Percentiles rank a stretch among this genome's conserved stretches.
Conservation (phyloP, 345 rosid genomes). For the Brassica nigra region DNA sequence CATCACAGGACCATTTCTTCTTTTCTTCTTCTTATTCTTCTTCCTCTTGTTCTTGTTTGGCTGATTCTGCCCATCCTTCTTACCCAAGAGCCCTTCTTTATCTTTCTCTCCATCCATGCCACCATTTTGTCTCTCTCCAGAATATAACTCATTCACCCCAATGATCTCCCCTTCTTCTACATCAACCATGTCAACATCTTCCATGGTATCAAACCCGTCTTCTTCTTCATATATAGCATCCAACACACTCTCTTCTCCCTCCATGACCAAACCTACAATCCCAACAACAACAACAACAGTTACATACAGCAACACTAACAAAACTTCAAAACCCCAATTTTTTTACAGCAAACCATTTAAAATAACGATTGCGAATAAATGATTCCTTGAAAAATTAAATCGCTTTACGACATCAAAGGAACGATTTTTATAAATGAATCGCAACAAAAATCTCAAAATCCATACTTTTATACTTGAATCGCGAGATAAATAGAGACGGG, state of each 20-base stretch:
- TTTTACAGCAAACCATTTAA: not conserved
- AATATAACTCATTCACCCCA: slow-evolving; percentile 39
- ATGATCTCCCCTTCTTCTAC: slow-evolving; percentile 85
- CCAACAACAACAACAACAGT: not conserved
- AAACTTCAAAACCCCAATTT: not conserved
- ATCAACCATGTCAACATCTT: slow-evolving; percentile 81
- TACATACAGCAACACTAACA: not conserved
- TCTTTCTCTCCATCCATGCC: slow-evolving; percentile 32
- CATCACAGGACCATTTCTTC: slow-evolving; percentile 41
- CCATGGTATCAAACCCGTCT: slow-evolving; percentile 45
- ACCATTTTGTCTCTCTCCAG: slow-evolving; percentile 27
- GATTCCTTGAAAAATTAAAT: not conserved
- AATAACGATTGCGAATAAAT: not conserved
- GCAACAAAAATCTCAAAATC: not conserved
- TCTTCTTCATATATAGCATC: slow-evolving; percentile 56
- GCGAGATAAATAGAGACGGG: not conserved
- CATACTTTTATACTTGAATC: not conserved
- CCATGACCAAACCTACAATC: slow-evolving; percentile 49
- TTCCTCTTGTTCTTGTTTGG: slow-evolving; percentile 52
- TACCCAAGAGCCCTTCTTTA: slow-evolving; percentile 41
- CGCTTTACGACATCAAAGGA: not conserved
- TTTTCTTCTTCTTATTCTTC: slow-evolving; percentile 57
- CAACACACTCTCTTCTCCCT: slow-evolving; percentile 55
- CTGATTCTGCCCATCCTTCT: slow-evolving; percentile 39
- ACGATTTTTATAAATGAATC: not conserved